Evolutionary conservation across 768 basidiomycete species (phyloP), one percentile per base, ranked within the genome.

Genomic region (Suillus ampliporus): DNA sequence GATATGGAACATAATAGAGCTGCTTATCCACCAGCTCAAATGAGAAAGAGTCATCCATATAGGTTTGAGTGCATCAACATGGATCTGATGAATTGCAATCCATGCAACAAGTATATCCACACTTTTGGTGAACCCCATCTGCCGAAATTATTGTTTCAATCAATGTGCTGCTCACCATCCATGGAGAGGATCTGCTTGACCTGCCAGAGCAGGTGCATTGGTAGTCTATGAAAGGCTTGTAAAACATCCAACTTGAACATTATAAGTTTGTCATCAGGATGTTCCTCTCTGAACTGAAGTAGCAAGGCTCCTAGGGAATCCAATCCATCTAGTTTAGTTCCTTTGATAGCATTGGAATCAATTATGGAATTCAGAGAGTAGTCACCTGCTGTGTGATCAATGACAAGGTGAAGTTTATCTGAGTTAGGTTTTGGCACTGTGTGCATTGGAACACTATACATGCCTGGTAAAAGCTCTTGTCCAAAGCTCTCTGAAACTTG

Each of bases 401-500:
- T 74, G 19, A 84, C 69, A 0, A 84, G 71, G 0, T 76, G 65
- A 2, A 79, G 63, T 34, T 82, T 79, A 0, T 64, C 50, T 0
- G 71, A 65, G 47, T 81, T 81, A 0, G 80, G 82, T 59, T 83
- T 84, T 0, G 79, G 80, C 0, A 84, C 76, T 1, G 74, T 76
- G 43, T 76, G 66, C 0, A 83, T 66, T 0, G 80, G 83, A 52
- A 75, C 72, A 28, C 66, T 69, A 50, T 77, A 75, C 82, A 85
- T 84, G 0, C 81, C 82, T 0, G 78, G 82, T 0, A 65, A 41
- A 0, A 74, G 53, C 0, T 76, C 62, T 1, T 66, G 48, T 1
- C 76, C 69, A 53, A 79, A 77, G 4, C 66, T 38, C 0, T 48
- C 19, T 1, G 75, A 76, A 52, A 61, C 72, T 0, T 67, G 64